Conservation (phyloP, 805 yeast species). For the Ogataea glucozyma region DNA sequence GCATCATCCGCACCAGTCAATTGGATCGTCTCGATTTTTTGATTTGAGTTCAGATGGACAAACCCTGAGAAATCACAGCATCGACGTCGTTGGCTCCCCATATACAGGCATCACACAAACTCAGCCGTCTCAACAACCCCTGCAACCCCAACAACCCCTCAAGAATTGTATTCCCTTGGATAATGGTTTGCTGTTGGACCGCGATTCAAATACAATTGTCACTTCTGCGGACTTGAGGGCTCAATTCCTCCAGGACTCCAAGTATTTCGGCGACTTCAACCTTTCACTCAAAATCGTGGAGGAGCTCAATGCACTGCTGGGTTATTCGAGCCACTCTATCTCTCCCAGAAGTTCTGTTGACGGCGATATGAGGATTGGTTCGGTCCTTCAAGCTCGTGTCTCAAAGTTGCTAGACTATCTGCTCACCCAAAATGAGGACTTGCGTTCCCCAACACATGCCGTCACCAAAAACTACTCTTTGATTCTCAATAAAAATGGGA, state of each 20-base stretch:
- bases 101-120: too few relatives aligned
- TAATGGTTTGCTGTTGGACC: slow-evolving; percentile 60
- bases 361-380: too few relatives aligned
- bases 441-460: slow-evolving; percentile 35
- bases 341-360: slow-evolving; percentile 22
- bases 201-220: slow-evolving; percentile 48
- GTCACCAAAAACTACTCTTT: slow-evolving; percentile 38
- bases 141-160: slow-evolving; percentile 8
- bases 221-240: slow-evolving; percentile 58
- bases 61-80: slow-evolving; percentile 18
- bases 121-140: slow-evolving; percentile 12
- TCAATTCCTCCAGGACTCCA: slow-evolving; percentile 48
- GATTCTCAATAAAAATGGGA: slow-evolving; percentile 39
- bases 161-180: slow-evolving; percentile 43
- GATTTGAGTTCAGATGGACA: slow-evolving; percentile 13
- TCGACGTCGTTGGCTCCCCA: slow-evolving; percentile 10
- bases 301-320: slow-evolving; percentile 34
- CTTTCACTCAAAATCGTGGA: slow-evolving; percentile 41
- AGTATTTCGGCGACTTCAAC: slow-evolving; percentile 54
- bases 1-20: slow-evolving; percentile 14
- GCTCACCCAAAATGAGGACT: slow-evolving; percentile 47
- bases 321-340: slow-evolving; percentile 18
- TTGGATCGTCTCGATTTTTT: slow-evolving; percentile 24
- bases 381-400: slow-evolving; percentile 28
- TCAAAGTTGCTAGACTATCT: slow-evolving; percentile 40